Evolutionary conservation across 2,329 filamentous ascomycete genomes (phyloP).

Genomic region (Diaporthe humulicola): DNA sequence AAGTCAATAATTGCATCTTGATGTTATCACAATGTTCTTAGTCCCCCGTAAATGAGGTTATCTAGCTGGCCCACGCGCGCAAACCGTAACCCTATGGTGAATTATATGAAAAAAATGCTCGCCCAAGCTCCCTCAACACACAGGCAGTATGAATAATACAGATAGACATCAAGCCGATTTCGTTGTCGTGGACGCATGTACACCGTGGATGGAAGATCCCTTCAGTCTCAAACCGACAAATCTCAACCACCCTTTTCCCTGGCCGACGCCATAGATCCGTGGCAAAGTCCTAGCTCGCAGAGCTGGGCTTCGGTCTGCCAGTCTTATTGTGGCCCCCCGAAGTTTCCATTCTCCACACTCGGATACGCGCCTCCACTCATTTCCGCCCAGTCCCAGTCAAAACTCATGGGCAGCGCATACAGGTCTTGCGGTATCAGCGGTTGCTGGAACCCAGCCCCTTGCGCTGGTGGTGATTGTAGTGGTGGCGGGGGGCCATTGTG

Average conservation of each 20-base stretch:
- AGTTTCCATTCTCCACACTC: slow-evolving; percentile 73
- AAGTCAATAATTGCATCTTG: background rate
- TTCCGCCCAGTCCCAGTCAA: slow-evolving; percentile 88
- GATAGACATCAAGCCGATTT: background rate
- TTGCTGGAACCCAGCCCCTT: slow-evolving; percentile 74
- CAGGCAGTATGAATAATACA: slow-evolving; percentile 11
- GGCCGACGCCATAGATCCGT: background rate
- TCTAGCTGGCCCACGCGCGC: slow-evolving; percentile 10
- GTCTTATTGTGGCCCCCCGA: slow-evolving; percentile 46
- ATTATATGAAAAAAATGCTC: slow-evolving; percentile 20
- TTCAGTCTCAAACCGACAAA: slow-evolving; percentile 2
- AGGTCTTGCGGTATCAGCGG: slow-evolving; percentile 93
- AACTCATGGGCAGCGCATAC: slow-evolving; percentile 95
- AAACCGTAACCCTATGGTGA: slow-evolving; percentile 26
- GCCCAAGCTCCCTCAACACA: background rate
- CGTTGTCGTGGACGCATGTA: background rate
- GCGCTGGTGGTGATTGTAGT: slow-evolving; percentile 52
- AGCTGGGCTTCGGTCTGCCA: background rate
- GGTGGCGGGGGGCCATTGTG: slow-evolving; percentile 44
- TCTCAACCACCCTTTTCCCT: background rate
- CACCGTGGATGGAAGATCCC: background rate
- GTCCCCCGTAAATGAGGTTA: background rate
- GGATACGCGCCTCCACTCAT: slow-evolving; percentile 76
- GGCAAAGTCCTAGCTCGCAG: background rate
- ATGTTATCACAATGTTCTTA: background rate